Evolutionary conservation across 345 rosid species (phyloP).

Genomic region (Eucalyptus coolabah): DNA sequence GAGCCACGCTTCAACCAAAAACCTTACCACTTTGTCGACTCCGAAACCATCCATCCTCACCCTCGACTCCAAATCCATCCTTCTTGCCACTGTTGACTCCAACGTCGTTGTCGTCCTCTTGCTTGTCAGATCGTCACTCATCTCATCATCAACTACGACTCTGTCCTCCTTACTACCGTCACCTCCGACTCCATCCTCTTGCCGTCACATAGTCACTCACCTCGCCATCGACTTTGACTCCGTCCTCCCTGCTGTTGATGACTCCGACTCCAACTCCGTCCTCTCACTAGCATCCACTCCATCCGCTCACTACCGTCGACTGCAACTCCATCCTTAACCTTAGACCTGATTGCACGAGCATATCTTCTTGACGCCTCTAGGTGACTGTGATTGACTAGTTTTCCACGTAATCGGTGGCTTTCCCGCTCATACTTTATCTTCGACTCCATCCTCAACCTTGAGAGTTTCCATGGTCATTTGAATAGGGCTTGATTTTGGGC

Average conservation of each 20-base stretch:
- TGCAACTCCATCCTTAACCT: too few relatives aligned
- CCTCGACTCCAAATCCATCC: too few relatives aligned
- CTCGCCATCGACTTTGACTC: accelerated
- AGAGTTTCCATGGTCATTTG: too few relatives aligned
- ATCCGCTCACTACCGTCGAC: accelerated
- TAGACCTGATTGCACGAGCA: too few relatives aligned
- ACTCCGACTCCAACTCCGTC: accelerated
- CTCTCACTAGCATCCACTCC: too few relatives aligned
- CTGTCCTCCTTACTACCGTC: accelerated
- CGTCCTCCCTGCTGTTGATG: accelerated
- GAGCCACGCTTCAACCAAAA: too few relatives aligned
- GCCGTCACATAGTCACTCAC: accelerated
- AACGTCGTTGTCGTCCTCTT: accelerated
- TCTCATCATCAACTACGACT: accelerated
- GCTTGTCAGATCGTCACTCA: accelerated
- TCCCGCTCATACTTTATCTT: too few relatives aligned
- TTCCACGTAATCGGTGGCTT: accelerated
- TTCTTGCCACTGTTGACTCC: too few relatives aligned
- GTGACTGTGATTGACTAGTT: too few relatives aligned
- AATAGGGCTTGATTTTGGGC: too few relatives aligned
- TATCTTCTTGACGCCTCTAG: too few relatives aligned
- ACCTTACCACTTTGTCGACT: too few relatives aligned
- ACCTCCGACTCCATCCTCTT: accelerated
- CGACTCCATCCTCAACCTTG: accelerated
- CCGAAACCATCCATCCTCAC: accelerated